Percentiles rank a stretch among this genome's conserved stretches.
Conservation (phyloP, 805 yeast genomes). For the Danielia oregonensis region DNA sequence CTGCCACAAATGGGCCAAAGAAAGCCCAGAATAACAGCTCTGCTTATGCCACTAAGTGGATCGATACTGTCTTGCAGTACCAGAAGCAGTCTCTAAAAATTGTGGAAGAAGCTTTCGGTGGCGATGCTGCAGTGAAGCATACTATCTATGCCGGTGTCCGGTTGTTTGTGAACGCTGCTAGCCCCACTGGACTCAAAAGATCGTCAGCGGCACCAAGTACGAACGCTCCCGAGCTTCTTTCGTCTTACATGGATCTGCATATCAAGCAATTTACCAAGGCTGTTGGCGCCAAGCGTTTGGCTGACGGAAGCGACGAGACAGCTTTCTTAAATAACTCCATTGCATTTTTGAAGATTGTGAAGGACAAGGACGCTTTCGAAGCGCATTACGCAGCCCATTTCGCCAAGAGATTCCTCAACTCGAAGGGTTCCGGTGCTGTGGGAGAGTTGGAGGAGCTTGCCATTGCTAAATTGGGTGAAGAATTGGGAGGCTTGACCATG, state of each 20-base stretch:
- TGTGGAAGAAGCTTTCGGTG: conserved; percentile 44
- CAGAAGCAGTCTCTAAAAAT: conserved; percentile 51
- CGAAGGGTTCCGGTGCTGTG: conserved; percentile 22
- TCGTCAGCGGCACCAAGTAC: conserved; percentile 31
- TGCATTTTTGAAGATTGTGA: conserved; percentile 59
- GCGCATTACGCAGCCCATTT: conserved; percentile 80
- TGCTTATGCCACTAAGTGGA: conserved; percentile 65
- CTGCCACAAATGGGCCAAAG: conserved; percentile 7
- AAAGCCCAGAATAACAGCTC: conserved; percentile 26
- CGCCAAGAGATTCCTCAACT: conserved; percentile 64
- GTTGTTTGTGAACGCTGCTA: conserved; percentile 53
- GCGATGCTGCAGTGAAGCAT: conserved; percentile 47
- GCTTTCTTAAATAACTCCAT: conserved; percentile 52
- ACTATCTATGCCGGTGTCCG: conserved; percentile 60
- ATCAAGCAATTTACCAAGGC: conserved; percentile 35
- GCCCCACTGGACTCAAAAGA: conserved; percentile 42
- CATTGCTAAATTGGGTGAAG: conserved; percentile 65
- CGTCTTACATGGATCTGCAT: conserved; percentile 37
- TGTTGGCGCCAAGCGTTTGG: conserved; percentile 11
- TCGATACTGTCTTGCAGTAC: conserved; percentile 50
- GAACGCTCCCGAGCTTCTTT: conserved; percentile 38
- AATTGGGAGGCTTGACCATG: conserved; percentile 64
- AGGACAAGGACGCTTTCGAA: conserved; percentile 85
- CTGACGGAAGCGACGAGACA: conserved; percentile 15
- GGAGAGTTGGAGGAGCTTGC: conserved; percentile 64